Evolutionary conservation across 1,284 basidiomycete species (phyloP).

Genomic region (Earliella scabrosa): DNA sequence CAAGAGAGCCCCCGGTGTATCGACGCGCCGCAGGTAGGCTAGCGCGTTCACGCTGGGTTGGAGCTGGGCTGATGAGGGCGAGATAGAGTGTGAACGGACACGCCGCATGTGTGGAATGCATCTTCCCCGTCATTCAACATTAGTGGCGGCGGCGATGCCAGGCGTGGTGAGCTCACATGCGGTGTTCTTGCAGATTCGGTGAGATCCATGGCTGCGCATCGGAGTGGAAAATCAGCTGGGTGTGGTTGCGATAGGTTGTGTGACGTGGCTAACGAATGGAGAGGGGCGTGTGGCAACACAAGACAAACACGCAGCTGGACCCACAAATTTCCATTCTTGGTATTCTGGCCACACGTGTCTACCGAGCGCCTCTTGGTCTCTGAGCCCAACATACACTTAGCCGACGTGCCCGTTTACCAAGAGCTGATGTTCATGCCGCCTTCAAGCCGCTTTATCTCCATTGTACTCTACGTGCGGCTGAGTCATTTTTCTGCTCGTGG

Average conservation of each 20-base stretch:
- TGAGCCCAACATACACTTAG: not conserved
- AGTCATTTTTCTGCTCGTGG: no score
- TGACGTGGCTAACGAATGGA: conserved; percentile 4
- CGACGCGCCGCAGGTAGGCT: no score
- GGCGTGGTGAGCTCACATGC: no score
- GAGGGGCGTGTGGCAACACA: not conserved
- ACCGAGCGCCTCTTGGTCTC: not conserved
- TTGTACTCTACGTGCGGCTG: no score
- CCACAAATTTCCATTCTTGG: conserved; percentile 14
- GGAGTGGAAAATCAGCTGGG: not conserved
- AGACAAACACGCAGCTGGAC: conserved; percentile 12
- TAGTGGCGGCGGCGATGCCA: not conserved
- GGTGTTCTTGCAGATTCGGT: no score
- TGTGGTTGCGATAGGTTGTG: not conserved
- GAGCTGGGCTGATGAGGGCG: not conserved
- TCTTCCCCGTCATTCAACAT: not conserved
- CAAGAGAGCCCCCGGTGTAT: not conserved
- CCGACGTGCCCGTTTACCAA: no score
- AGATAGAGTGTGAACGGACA: not conserved
- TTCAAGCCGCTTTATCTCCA: no score
- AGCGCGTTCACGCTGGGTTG: no score
- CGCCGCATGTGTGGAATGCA: not conserved
- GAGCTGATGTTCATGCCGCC: no score
- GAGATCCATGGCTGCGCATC: not conserved
- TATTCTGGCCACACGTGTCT: not conserved